Percentiles rank a stretch among this genome's conserved stretches.
phyloP scores from a whole-genome alignment of 805 yeast genomes.

The Wickerhamomyces queroliae region DNA sequence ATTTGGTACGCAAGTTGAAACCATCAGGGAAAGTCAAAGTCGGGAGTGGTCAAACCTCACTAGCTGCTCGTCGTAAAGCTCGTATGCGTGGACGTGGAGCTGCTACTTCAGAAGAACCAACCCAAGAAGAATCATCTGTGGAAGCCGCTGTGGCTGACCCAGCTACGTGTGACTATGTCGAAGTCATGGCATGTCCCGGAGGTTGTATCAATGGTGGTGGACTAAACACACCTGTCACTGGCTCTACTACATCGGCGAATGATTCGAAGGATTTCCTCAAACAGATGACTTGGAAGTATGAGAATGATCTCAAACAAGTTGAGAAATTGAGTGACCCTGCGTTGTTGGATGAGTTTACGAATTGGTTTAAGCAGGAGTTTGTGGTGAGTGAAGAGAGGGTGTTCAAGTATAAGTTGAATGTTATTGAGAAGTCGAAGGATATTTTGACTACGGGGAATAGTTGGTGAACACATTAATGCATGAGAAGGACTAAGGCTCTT shows the following conservation, averaged over 20 bases:
- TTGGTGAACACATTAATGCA: too few relatives aligned
- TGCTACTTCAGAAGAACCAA: conserved; percentile 35
- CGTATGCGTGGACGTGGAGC: conserved; percentile 6
- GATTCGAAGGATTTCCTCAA: conserved; percentile 21
- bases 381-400: conserved; percentile 31
- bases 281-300: conserved; percentile 25
- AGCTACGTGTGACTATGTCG: conserved; percentile 70
- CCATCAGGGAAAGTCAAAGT: conserved; percentile 20
- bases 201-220: conserved; percentile 99
- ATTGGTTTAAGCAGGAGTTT: conserved; percentile 25
- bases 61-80: conserved; percentile 20
- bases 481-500: too few relatives aligned
- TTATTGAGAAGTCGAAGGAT: conserved; percentile 47
- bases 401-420: conserved; percentile 39
- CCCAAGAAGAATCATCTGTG: conserved; percentile 68
- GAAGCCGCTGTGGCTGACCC: conserved; percentile 68
- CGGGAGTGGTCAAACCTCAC: conserved; percentile 16
- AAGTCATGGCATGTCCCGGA: conserved; percentile 97
- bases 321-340: conserved; percentile 25
- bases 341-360: conserved; percentile 26
- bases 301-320: conserved; percentile 28
- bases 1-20: conserved; percentile 72
- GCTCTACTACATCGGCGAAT: too few relatives aligned
- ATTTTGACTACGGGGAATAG: conserved; percentile 47
- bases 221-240: conserved; percentile 30